Percentiles rank a stretch among this genome's conserved stretches.
Conservation (phyloP, 306 rosid genomes). For the Inga laurina region DNA sequence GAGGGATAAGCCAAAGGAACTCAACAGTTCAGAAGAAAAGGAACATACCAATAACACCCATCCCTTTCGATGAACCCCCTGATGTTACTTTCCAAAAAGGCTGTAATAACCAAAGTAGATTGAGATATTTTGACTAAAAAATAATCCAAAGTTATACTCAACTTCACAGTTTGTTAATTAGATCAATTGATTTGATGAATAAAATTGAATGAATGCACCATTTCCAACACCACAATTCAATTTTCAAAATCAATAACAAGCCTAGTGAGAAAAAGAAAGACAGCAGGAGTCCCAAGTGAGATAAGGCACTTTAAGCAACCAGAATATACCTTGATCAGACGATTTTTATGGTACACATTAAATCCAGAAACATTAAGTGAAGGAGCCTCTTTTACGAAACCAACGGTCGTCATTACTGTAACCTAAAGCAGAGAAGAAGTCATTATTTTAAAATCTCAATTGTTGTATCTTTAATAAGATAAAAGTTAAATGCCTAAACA, state of each 20-base stretch:
- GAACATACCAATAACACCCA: conserved; percentile 83
- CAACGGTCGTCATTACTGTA: conserved; percentile 64
- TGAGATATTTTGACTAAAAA: background rate
- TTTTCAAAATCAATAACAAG: background rate
- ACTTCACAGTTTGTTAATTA: background rate
- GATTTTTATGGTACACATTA: conserved; percentile 91
- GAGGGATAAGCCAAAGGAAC: conserved; percentile 21
- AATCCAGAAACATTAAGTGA: conserved; percentile 64
- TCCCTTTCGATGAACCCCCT: conserved; percentile 71
- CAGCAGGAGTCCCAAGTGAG: conserved; percentile 7
- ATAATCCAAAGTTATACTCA: background rate
- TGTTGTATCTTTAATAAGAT: background rate
- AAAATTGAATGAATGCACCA: background rate
- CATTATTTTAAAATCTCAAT: conserved; percentile 15
- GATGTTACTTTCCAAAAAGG: conserved; percentile 86
- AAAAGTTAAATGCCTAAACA: background rate
- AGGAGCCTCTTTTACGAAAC: conserved; percentile 82
- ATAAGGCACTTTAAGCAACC: conserved; percentile 26
- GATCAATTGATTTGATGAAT: background rate
- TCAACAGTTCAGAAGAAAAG: conserved; percentile 25
- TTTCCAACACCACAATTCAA: conserved; percentile 17
- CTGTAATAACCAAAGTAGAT: conserved; percentile 42
- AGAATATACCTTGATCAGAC: conserved; percentile 84
- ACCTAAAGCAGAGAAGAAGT: conserved; percentile 48
- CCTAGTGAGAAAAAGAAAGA: conserved; percentile 9